phyloP scores from a whole-genome alignment of 768 basidiomycete species.

The Leccinum incarnatum region DNA sequence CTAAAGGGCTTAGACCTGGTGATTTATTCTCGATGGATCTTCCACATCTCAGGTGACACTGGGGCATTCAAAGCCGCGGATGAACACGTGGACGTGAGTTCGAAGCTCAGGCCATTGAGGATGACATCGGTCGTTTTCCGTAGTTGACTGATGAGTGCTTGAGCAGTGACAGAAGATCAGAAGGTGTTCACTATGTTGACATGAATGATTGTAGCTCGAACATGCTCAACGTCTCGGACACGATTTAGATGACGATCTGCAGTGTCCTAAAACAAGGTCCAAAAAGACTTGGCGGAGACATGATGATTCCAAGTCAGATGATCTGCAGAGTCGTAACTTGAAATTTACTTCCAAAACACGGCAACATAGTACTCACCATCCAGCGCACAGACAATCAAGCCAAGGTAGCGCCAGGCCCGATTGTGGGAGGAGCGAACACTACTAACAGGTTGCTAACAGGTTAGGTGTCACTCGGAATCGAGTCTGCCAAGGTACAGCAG shows the following conservation, averaged over 20 bases:
- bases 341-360: too few relatives aligned
- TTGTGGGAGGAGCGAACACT: too few relatives aligned
- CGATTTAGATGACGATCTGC: not conserved
- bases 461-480: too few relatives aligned
- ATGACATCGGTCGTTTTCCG: not conserved
- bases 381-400: not conserved
- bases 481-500: too few relatives aligned
- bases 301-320: too few relatives aligned
- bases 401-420: not conserved
- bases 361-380: too few relatives aligned
- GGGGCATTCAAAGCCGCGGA: not conserved
- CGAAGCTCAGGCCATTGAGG: not conserved
- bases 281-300: not conserved
- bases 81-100: not conserved
- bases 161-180: not conserved
- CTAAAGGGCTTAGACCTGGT: too few relatives aligned
- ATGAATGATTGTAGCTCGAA: not conserved
- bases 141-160: not conserved
- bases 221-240: not conserved
- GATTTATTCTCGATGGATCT: too few relatives aligned
- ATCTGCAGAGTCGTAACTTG: too few relatives aligned
- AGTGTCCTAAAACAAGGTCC: not conserved
- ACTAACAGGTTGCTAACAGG: too few relatives aligned
- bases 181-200: not conserved
- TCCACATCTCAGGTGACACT: not conserved